Conservation (phyloP, 2,329 filamentous ascomycete genomes). For the Pyricularia sp. region DNA sequence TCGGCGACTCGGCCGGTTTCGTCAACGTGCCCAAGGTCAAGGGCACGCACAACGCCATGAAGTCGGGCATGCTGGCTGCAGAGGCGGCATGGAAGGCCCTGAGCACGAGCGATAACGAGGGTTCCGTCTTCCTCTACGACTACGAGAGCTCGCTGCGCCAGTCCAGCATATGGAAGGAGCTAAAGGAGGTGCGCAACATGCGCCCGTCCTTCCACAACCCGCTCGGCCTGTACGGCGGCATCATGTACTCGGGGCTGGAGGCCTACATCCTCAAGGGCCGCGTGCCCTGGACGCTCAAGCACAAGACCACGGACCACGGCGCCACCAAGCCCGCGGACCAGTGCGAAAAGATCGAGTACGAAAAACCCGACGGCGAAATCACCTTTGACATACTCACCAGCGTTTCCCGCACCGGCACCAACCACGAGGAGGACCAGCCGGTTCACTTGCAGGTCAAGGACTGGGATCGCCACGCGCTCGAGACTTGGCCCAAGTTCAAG, state of each 20-base stretch:
- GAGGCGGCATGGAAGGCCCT: constrained; percentile 80
- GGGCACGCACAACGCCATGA: constrained; percentile 96
- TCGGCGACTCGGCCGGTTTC: constrained; percentile 92
- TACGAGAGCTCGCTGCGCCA: constrained; percentile 83
- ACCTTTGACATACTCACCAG: constrained; percentile 93
- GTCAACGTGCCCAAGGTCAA: constrained; percentile 98
- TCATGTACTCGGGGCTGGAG: constrained; percentile 87
- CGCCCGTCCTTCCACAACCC: constrained; percentile 84
- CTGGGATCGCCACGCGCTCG: constrained; percentile 79
- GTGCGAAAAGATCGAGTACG: constrained; percentile 84
- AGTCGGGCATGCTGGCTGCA: constrained; percentile 89
- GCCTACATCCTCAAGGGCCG: constrained; percentile 77
- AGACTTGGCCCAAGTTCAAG: constrained; percentile 77
- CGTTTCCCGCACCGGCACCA: constrained; percentile 89
- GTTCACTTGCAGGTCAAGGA: constrained; percentile 91
- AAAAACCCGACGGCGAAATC: constrained; percentile 90
- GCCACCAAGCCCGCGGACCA: constrained; percentile 69
- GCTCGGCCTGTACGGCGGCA: constrained; percentile 76
- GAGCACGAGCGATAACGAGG: constrained; percentile 14
- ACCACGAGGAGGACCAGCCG: constrained; percentile 97
- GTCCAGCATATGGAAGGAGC: constrained; percentile 84
- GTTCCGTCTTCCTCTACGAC: constrained; percentile 78
- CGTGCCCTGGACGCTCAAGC: constrained; percentile 83
- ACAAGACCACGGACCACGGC: constrained; percentile 63
- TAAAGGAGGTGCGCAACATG: constrained; percentile 94